Evolutionary conservation across 169 alveolate genomes (phyloP).

Genomic region (Sarcocystis neurona): DNA sequence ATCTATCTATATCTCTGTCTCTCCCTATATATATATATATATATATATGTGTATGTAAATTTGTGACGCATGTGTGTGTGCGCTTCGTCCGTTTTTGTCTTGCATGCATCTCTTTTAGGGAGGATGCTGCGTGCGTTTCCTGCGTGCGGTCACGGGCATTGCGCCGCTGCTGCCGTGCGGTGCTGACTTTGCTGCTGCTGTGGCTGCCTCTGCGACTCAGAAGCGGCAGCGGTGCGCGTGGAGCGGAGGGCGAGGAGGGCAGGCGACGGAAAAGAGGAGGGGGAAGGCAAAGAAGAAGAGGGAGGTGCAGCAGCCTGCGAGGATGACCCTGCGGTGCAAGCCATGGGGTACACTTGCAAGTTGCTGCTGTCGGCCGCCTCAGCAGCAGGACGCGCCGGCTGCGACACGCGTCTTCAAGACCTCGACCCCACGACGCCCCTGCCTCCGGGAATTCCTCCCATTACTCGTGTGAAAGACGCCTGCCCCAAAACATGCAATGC

Average conservation of each 20-base stretch:
- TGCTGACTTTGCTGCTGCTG: no score
- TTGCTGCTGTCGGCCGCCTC: conserved; percentile 64
- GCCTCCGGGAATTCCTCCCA: conserved; percentile 72
- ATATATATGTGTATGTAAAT: neutral
- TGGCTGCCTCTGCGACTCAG: neutral
- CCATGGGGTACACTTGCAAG: conserved; percentile 74
- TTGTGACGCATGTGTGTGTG: neutral
- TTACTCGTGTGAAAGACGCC: conserved; percentile 72
- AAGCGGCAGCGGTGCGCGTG: no score
- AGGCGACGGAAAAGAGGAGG: no score
- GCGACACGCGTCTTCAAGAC: conserved; percentile 68
- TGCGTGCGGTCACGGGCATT: no score
- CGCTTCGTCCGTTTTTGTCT: neutral
- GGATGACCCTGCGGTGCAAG: conserved; percentile 72
- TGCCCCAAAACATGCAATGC: conserved; percentile 75
- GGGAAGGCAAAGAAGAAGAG: no score
- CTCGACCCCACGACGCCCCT: conserved; percentile 62
- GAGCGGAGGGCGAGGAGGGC: no score
- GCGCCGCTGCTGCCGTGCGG: no score
- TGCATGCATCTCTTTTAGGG: neutral
- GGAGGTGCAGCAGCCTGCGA: conserved; percentile 58
- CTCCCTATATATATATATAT: neutral
- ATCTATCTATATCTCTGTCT: neutral
- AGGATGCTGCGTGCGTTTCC: no score
- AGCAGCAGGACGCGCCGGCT: conserved; percentile 66